Conservation (phyloP, 441 rosid species). For the Brassica hybrid region DNA sequence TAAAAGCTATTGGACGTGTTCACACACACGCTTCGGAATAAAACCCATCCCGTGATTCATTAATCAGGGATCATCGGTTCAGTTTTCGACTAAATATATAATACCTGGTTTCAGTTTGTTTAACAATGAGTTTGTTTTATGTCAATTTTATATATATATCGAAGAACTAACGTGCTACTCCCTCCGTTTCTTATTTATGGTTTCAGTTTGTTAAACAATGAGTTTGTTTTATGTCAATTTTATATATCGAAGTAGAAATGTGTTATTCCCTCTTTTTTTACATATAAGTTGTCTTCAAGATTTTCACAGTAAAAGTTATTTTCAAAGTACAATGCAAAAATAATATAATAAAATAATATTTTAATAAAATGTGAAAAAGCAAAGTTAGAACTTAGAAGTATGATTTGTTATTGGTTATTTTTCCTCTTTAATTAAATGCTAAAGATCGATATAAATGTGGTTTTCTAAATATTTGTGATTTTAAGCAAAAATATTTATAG, state of each 20-base stretch:
- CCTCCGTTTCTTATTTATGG: not conserved
- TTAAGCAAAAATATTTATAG: no score
- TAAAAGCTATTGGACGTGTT: constrained; percentile 9
- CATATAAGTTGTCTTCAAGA: no score
- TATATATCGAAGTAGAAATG: not conserved
- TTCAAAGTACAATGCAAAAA: no score
- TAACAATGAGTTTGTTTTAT: not conserved
- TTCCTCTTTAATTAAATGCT: no score
- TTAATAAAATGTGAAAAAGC: no score
- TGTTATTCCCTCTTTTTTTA: not conserved
- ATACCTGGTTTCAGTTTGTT: not conserved
- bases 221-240: not conserved
- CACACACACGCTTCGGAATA: not conserved
- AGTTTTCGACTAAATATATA: not conserved
- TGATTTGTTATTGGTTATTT: no score
- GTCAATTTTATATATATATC: not conserved
- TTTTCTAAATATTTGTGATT: no score
- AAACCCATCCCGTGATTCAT: not conserved
- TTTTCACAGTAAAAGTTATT: no score
- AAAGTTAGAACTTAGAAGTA: no score
- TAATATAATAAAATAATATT: no score
- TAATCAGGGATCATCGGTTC: not conserved
- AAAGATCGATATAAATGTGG: no score
- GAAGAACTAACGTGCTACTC: no score
- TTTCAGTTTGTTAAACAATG: not conserved